Evolutionary conservation across 345 rosid genomes (phyloP).

Genomic region (Mercurialis annua): DNA sequence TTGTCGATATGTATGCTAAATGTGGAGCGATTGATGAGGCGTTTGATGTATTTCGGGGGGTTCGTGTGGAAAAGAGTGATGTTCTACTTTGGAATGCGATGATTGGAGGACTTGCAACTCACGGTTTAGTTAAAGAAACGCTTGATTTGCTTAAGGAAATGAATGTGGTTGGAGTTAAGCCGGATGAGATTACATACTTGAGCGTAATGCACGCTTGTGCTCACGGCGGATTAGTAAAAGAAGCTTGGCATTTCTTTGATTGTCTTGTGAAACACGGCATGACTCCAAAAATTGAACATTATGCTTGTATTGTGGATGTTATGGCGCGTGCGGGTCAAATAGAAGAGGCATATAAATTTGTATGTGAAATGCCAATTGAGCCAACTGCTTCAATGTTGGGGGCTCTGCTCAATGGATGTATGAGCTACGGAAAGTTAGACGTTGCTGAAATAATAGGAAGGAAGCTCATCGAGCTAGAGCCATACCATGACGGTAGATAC

Average conservation of each 20-base stretch:
- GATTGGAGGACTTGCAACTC: slow-evolving; percentile 83
- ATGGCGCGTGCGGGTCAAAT: slow-evolving; percentile 71
- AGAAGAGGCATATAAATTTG: slow-evolving; percentile 53
- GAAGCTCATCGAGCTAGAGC: slow-evolving; percentile 70
- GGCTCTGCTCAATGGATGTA: slow-evolving; percentile 68
- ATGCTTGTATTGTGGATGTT: slow-evolving; percentile 82
- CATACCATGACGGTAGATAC: slow-evolving; percentile 70
- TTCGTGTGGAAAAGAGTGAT: slow-evolving; percentile 34
- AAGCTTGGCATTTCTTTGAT: slow-evolving; percentile 63
- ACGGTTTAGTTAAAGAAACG: slow-evolving; percentile 61
- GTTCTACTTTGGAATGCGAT: slow-evolving; percentile 81
- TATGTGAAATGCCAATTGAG: slow-evolving; percentile 47
- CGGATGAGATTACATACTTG: slow-evolving; percentile 77
- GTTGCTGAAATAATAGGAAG: slow-evolving; percentile 68
- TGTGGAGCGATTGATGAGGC: slow-evolving; percentile 82
- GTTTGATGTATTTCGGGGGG: slow-evolving; percentile 45
- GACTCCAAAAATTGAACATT: slow-evolving; percentile 67
- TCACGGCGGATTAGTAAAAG: slow-evolving; percentile 69
- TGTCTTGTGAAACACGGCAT: slow-evolving; percentile 40
- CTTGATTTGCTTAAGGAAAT: slow-evolving; percentile 58
- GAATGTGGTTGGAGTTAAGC: slow-evolving; percentile 43
- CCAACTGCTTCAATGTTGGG: slow-evolving; percentile 76
- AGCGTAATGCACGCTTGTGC: slow-evolving; percentile 77
- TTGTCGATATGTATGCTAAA: slow-evolving; percentile 87
- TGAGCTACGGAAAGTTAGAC: slow-evolving; percentile 57